phyloP scores from a whole-genome alignment of 306 rosid species.

The Cajanus cajan region DNA sequence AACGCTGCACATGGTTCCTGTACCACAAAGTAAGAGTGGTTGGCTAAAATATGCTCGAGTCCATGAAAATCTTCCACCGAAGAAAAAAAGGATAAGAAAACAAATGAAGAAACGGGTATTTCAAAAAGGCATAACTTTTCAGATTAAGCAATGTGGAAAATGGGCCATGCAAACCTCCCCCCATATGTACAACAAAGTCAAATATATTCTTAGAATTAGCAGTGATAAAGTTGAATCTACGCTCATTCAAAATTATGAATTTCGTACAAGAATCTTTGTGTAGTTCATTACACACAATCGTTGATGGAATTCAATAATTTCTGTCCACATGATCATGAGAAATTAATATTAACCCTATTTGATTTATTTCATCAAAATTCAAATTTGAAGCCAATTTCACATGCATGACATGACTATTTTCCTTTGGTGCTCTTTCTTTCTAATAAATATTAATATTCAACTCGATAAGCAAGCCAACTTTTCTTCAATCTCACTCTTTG shows the following conservation, averaged over 20 bases:
- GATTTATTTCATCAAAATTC: too few relatives aligned
- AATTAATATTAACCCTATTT: not conserved
- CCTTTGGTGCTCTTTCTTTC: too few relatives aligned
- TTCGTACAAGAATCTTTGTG: not conserved
- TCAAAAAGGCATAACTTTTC: not conserved
- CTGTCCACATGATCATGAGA: constrained; percentile 19
- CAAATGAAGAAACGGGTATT: constrained; percentile 15
- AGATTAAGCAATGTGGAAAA: constrained; percentile 1
- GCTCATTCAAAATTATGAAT: not conserved
- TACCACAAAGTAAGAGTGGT: constrained; percentile 15
- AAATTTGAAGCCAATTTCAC: too few relatives aligned
- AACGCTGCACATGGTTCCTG: not conserved
- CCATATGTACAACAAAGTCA: constrained; percentile 6
- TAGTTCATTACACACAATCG: not conserved
- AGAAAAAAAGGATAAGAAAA: constrained; percentile 19
- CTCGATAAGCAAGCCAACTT: not conserved
- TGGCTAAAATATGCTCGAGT: not conserved
- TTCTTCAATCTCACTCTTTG: not conserved
- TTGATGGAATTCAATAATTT: constrained; percentile 30
- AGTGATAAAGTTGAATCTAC: not conserved
- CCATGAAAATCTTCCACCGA: not conserved
- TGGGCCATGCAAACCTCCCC: constrained; percentile 31
- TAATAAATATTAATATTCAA: not conserved
- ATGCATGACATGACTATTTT: too few relatives aligned
- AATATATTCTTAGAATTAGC: not conserved